Base-by-base conservation (phyloP, 192 early-diverging fungal species). In the Haplosporangium gracile region DNA sequence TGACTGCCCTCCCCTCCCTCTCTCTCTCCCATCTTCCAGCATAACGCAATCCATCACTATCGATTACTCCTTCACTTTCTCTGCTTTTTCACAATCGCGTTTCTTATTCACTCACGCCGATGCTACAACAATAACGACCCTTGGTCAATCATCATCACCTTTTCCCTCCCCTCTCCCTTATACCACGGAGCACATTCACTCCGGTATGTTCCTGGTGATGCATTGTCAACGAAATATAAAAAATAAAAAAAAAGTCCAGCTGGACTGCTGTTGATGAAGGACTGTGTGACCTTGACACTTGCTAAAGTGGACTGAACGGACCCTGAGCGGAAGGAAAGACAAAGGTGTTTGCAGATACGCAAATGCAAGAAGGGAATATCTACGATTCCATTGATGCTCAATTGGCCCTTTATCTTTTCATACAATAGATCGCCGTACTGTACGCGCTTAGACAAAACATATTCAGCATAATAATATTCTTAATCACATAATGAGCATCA, bases 181-280 rank as follows among this genome's bases (percentile, higher is more conserved):
- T 65, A 65, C 60, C 60, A 32, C 29, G 60, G 26, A 65, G 60
- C 60, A 11, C 29, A 13, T 32, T 65, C n/a, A 26, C 29, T 32
- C 60, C 60, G 26, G 60, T 65, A 65, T 11, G 60, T 65, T 32
- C 13, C 0, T 51, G 49, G 49, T 5, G 5, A 51, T 51, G 49
- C 49, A 51, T 51, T 51, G 16, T 18, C 49, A 51, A 65, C 36
- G 36, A 36, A 36, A 36, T 36, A 36, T 15, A 11, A 45, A 45
- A 13, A 63, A 26, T 29, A 10, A 65, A 65, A 32, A 2, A 63
- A 65, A 32, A 32, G 60, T 65, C 60, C 60, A 65, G 60, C 60
- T 65, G 60, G 60, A 65, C 60, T 65, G n/a, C 9, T 57, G 53
- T 63, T 63, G 57, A 63, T 63, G 57, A 63, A n/a, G 57, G 57